A percentile compares a stretch with the other conserved stretches of the same genome.
Conservation (phyloP, 768 basidiomycete species). For the Leccinum disarticulatum region DNA sequence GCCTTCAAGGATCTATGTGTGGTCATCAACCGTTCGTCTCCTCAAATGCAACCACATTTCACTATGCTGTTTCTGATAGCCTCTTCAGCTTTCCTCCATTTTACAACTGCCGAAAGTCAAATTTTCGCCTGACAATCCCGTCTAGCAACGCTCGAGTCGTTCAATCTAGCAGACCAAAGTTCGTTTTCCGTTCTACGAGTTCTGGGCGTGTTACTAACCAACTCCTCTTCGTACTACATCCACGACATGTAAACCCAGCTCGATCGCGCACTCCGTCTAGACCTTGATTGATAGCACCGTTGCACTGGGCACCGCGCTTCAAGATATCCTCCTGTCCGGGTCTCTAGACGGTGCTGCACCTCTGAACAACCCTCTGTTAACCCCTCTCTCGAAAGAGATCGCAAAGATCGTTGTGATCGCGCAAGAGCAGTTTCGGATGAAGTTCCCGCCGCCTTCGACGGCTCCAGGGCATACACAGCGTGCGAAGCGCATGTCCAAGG, state of each 20-base stretch:
- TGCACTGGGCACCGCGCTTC: not conserved
- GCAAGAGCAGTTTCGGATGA: constrained; percentile 5
- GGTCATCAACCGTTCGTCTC: not conserved
- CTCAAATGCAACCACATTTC: constrained; percentile 5
- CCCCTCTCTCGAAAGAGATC: not conserved
- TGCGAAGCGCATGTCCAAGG: not conserved
- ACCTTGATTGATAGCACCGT: constrained; percentile 1
- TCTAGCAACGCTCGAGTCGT: not conserved
- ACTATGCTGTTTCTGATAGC: not conserved
- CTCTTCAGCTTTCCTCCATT: too few species aligned
- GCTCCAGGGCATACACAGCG: constrained; percentile 15
- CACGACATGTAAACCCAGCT: not conserved
- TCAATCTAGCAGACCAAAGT: not conserved
- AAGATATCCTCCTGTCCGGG: not conserved
- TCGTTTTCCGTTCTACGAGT: not conserved
- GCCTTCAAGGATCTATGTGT: not conserved
- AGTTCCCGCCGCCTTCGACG: constrained; percentile 7
- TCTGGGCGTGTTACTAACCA: not conserved
- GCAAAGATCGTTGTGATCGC: not conserved
- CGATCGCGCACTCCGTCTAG: constrained; percentile 6
- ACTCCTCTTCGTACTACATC: not conserved
- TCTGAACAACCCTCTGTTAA: not conserved
- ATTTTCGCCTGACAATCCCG: not conserved
- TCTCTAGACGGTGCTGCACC: not conserved
- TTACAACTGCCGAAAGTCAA: too few species aligned